Percentiles rank a stretch among this genome's conserved stretches.
Conservation (phyloP, 2,329 filamentous ascomycete genomes). For the Sporothrix pseudoabietina region DNA sequence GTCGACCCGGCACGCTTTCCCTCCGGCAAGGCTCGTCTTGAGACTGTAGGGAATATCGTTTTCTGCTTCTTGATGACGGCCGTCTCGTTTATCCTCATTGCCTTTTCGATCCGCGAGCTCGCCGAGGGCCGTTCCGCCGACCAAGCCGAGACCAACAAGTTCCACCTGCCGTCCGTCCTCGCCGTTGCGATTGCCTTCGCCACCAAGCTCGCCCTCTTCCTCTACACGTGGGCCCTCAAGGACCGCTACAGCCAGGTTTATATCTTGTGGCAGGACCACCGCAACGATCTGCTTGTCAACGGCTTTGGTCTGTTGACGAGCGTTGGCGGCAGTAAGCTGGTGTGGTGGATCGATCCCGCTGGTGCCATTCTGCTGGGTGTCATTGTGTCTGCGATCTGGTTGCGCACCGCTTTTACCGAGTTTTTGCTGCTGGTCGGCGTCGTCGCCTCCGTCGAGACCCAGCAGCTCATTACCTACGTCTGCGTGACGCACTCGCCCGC, state of each 20-base stretch:
- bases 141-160: conserved; percentile 59
- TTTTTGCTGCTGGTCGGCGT: conserved; percentile 91
- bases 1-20: conserved; percentile 88
- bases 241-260: conserved; percentile 89
- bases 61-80: conserved; percentile 97
- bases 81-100: conserved; percentile 89
- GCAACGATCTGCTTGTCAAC: conserved; percentile 97
- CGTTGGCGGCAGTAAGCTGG: conserved; percentile 83
- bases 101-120: conserved; percentile 77
- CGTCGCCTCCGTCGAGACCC: conserved; percentile 77
- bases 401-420: conserved; percentile 81
- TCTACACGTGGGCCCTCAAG: conserved; percentile 90
- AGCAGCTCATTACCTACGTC: conserved; percentile 95
- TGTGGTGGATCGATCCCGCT: conserved; percentile 94
- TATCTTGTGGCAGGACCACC: conserved; percentile 95
- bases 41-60: conserved; percentile 92
- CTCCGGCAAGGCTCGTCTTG: conserved; percentile 88
- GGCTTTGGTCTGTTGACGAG: conserved; percentile 89
- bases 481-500: conserved; percentile 86
- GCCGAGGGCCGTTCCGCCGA: conserved; percentile 46
- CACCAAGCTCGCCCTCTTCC: conserved; percentile 80
- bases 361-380: conserved; percentile 83
- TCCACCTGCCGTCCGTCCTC: conserved; percentile 81
- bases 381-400: conserved; percentile 79
- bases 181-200: conserved; percentile 80